A percentile compares a stretch with the other conserved stretches of the same genome.
Evolutionary conservation across 768 basidiomycete species (phyloP).

Genomic region (Auriculariales sp.): DNA sequence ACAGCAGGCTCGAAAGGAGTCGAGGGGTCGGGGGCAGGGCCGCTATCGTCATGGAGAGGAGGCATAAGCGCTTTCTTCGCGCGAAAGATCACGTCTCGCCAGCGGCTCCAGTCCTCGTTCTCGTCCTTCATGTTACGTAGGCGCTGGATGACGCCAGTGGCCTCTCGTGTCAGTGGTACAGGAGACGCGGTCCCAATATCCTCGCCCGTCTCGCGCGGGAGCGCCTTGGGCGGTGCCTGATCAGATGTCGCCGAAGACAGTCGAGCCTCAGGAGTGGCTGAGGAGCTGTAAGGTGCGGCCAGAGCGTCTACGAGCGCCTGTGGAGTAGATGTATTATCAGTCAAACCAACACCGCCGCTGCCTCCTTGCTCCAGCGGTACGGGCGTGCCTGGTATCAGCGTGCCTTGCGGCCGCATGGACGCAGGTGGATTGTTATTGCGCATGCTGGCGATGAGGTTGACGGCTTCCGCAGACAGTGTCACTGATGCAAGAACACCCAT

Average conservation of each 20-base stretch:
- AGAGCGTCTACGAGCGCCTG: neutral
- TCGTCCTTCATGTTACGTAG: slow-evolving; percentile 84
- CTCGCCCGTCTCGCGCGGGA: slow-evolving; percentile 74
- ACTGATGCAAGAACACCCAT: neutral
- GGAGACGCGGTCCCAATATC: slow-evolving; percentile 85
- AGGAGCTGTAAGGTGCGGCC: neutral
- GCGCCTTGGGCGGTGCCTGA: slow-evolving; percentile 28
- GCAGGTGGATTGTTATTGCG: neutral
- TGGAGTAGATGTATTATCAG: neutral
- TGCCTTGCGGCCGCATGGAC: neutral
- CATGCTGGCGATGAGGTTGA: neutral
- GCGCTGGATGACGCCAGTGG: slow-evolving; percentile 62
- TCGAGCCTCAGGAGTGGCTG: neutral
- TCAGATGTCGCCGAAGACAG: slow-evolving; percentile 8
- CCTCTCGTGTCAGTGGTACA: slow-evolving; percentile 60
- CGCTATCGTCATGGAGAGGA: neutral
- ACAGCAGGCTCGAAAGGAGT: neutral
- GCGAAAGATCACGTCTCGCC: slow-evolving; percentile 74
- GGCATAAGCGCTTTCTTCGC: slow-evolving; percentile 42
- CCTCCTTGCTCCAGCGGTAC: too few species aligned
- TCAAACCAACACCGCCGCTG: too few species aligned
- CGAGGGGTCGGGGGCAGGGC: neutral
- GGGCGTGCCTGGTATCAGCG: neutral
- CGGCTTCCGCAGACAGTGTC: neutral
- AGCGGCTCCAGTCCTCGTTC: slow-evolving; percentile 78